phyloP scores from a whole-genome alignment of 148 eudicot species.

The Dianthus caryophyllus region DNA sequence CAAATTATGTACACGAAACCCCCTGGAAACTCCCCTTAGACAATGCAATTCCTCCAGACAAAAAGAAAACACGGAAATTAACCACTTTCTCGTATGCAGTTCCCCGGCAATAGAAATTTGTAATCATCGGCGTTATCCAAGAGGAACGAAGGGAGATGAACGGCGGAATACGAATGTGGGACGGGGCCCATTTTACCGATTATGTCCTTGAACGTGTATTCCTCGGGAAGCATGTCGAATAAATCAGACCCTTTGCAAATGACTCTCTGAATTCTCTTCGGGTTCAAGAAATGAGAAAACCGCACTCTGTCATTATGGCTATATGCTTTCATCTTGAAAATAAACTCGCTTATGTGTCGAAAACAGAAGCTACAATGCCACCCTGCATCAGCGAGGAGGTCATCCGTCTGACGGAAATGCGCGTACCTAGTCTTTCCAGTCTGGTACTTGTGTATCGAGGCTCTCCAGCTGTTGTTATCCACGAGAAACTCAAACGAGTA shows the following conservation, averaged over 20 bases:
- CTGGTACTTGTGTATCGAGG: conserved; percentile 62
- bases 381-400: conserved; percentile 58
- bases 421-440: conserved; percentile 65
- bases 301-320: conserved; percentile 71
- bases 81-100: conserved; percentile 58
- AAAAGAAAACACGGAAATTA: conserved; percentile 27
- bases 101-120: conserved; percentile 66
- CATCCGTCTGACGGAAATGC: conserved; percentile 64
- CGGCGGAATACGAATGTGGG: conserved; percentile 73
- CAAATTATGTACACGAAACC: conserved; percentile 33
- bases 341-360: conserved; percentile 53
- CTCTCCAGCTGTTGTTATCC: conserved; percentile 74
- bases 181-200: conserved; percentile 78
- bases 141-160: conserved; percentile 65
- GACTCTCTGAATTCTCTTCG: conserved; percentile 55
- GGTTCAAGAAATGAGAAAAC: conserved; percentile 55
- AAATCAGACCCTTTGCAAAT: conserved; percentile 73
- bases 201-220: conserved; percentile 65
- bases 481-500: conserved; percentile 71
- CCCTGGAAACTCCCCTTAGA: conserved; percentile 29
- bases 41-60: conserved; percentile 22
- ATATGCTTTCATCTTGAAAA: conserved; percentile 85
- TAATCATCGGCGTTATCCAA: conserved; percentile 63
- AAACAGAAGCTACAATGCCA: conserved; percentile 94
- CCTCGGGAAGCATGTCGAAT: conserved; percentile 79